phyloP scores from a whole-genome alignment of 148 eudicot species.

The Polygonum maritimum region DNA sequence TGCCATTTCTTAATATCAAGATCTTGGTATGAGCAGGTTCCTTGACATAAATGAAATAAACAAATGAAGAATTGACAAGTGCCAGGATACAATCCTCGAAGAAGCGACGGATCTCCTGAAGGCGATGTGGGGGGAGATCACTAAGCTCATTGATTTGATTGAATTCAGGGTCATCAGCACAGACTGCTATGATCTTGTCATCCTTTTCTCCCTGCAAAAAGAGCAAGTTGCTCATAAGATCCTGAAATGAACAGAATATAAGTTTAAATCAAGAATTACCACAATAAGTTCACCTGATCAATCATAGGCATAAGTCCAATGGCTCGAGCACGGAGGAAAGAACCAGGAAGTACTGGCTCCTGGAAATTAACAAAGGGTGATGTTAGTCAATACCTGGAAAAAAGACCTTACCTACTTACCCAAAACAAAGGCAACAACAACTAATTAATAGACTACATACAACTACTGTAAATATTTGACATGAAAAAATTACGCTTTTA shows the following conservation, averaged over 20 bases:
- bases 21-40: background rate
- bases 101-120: slow-evolving; percentile 82
- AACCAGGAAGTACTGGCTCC: slow-evolving; percentile 88
- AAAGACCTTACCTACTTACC: background rate
- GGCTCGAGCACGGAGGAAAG: slow-evolving; percentile 91
- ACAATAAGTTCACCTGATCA: slow-evolving; percentile 58
- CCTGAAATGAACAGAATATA: background rate
- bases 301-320: slow-evolving; percentile 98
- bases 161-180: slow-evolving; percentile 92
- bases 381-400: background rate
- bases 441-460: background rate
- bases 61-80: background rate
- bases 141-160: slow-evolving; percentile 61
- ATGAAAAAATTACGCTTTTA: background rate
- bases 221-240: background rate
- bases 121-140: slow-evolving; percentile 88
- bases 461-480: background rate
- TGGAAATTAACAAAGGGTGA: slow-evolving; percentile 12
- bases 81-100: slow-evolving; percentile 89
- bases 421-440: background rate
- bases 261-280: background rate
- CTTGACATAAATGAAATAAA: background rate
- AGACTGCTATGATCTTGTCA: slow-evolving; percentile 92
- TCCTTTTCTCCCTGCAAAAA: slow-evolving; percentile 70
- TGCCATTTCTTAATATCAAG: background rate